phyloP scores from a whole-genome alignment of 768 basidiomycete genomes.

The Leccinum imitatum region DNA sequence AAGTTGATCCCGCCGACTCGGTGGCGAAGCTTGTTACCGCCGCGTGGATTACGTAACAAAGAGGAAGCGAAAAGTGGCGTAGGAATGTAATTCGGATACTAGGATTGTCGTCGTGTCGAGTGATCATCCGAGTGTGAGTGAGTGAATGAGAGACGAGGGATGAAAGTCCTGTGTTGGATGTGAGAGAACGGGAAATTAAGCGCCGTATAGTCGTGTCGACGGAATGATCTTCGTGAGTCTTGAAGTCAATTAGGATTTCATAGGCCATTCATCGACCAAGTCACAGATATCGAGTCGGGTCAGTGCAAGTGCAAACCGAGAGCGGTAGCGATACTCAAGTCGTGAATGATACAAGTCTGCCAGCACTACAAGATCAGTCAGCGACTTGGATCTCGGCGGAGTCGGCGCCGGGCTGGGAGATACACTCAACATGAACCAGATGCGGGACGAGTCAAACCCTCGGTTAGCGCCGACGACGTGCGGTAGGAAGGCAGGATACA shows the following conservation, averaged over 20 bases:
- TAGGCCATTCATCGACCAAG: background rate
- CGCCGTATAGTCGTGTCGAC: background rate
- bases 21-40: background rate
- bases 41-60: background rate
- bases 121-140: background rate
- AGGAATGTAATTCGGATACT: background rate
- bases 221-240: background rate
- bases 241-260: background rate
- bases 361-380: background rate
- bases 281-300: background rate
- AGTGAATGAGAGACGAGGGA: background rate
- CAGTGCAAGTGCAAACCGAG: too few relatives aligned
- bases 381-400: background rate
- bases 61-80: slow-evolving; percentile 1
- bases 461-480: background rate
- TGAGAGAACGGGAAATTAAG: background rate
- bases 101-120: background rate
- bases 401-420: background rate
- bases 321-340: background rate
- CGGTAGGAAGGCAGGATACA: background rate
- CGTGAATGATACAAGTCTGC: background rate
- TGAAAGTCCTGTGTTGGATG: background rate
- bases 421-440: background rate
- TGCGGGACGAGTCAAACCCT: background rate
- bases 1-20: background rate